Evolutionary conservation across 1,284 basidiomycete genomes (phyloP), one percentile per base, ranked within the genome.

Genomic region (Ganoderma lingzhi): DNA sequence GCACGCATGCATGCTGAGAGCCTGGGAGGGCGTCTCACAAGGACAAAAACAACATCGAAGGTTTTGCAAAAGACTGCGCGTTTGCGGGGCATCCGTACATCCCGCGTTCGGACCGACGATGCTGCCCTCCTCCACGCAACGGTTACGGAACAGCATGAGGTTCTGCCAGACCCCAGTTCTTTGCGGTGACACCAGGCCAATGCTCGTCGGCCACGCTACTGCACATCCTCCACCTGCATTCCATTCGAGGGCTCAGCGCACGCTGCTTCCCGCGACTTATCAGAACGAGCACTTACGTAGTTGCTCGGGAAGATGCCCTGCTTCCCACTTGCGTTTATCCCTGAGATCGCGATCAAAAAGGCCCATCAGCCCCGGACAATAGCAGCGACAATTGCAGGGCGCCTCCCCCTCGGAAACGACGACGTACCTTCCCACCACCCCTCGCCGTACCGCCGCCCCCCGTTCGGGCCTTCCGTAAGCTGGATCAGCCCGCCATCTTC

Each of bases 231-330:
- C 62, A 73, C 72, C 72, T 73, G 68, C 62, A 30, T 53, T 17
- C 59, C 62, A 30, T 53, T 17, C 59, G 45, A 19, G 45, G 41
- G 45, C 37, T 62, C 9, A 65, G 61, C 17, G 15, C 35, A 35
- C n/a, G 45, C n/a, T 42, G 41, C 65, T 44, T 44, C 53, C 60
- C 66, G 66, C 30, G 56, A 23, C 62, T 9, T 45, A 32, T 42
- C 42, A 71, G 62, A 63, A 68, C 70, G 41, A 42, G 56, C 62
- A 85, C 91, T 80, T 80, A 94, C 93, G 84, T 94, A 94, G 81
- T 93, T 94, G 80, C 91, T 93, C 45, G 93, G 93, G 81, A 94
- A 94, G 75, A 94, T 93, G 14, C 92, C 92, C 79, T 88, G 93
- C 78, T 80, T 84, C 65, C 92, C 90, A 65, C 80, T 79, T 62